phyloP scores from a whole-genome alignment of 228 moss, liverwort and hornwort genomes.

The Sphagnum fallax region DNA sequence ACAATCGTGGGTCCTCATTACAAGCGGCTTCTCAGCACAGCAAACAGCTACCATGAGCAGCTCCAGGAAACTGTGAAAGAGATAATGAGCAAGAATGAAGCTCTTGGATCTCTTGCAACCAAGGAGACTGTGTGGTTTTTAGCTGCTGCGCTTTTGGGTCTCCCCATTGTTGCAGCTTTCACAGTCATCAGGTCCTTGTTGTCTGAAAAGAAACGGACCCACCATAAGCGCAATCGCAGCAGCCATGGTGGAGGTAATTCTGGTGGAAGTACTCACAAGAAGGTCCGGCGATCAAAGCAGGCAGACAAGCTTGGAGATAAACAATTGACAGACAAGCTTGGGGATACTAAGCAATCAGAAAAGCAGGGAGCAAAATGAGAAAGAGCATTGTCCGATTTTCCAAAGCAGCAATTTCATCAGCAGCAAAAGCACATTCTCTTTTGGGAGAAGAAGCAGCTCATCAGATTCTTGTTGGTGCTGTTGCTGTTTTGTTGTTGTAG shows the following conservation, averaged over 20 bases:
- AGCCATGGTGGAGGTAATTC: constrained; percentile 3
- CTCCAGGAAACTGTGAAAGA: constrained; percentile 39
- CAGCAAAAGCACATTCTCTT: too few species aligned
- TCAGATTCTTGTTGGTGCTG: too few species aligned
- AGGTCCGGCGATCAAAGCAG: constrained; percentile 20
- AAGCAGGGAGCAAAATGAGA: constrained; percentile 33
- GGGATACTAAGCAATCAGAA: constrained; percentile 32
- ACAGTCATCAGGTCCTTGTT: constrained; percentile 58
- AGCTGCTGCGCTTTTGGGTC: constrained; percentile 59
- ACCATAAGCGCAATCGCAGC: constrained; percentile 15
- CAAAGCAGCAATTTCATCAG: not conserved
- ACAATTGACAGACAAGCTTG: constrained; percentile 18
- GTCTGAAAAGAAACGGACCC: constrained; percentile 43
- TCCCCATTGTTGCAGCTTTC: constrained; percentile 45
- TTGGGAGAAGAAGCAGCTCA: too few species aligned
- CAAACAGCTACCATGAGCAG: constrained; percentile 48
- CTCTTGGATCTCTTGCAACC: constrained; percentile 18
- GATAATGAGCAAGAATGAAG: constrained; percentile 22
- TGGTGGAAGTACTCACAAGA: constrained; percentile 17
- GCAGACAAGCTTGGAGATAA: not conserved
- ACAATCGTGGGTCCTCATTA: constrained; percentile 56
- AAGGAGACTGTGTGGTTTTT: constrained; percentile 53
- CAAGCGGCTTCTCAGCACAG: constrained; percentile 31
- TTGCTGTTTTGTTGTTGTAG: too few species aligned
- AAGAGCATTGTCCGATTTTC: constrained; percentile 4